Percentiles rank a stretch among this genome's conserved stretches.
Conservation (phyloP, 306 rosid genomes). For the Ormosia semicastrata region DNA sequence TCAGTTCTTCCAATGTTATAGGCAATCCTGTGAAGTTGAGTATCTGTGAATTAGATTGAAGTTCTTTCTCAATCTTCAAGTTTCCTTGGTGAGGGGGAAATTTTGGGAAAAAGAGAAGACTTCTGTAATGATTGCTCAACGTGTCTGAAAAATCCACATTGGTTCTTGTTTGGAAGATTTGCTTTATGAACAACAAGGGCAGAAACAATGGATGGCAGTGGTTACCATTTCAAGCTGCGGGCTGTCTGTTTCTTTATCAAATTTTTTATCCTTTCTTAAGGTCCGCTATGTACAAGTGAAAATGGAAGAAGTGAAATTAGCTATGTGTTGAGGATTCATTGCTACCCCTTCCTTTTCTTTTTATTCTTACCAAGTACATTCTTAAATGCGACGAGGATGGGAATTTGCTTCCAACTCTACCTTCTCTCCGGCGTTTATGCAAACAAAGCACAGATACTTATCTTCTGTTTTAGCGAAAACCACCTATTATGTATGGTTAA, state of each 20-base stretch:
- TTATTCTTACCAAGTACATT: neutral
- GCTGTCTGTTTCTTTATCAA: neutral
- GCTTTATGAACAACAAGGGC: neutral
- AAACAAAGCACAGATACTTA: too few relatives aligned
- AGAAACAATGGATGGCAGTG: neutral
- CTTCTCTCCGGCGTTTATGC: neutral
- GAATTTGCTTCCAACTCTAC: neutral
- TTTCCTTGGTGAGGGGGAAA: neutral
- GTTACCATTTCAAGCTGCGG: neutral
- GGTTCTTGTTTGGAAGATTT: slow-evolving; percentile 17
- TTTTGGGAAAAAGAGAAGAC: neutral
- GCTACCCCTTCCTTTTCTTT: neutral
- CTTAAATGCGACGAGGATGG: neutral
- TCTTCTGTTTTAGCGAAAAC: too few relatives aligned
- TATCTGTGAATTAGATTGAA: slow-evolving; percentile 5
- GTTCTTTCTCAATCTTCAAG: slow-evolving; percentile 4
- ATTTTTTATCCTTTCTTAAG: neutral
- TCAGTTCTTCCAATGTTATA: slow-evolving; percentile 15
- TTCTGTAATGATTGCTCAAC: neutral
- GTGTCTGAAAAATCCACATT: slow-evolving; percentile 1
- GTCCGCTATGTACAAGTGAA: neutral
- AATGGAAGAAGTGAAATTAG: neutral
- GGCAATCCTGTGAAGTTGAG: slow-evolving; percentile 24
- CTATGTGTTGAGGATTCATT: neutral
- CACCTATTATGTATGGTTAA: too few relatives aligned